Base-by-base conservation (phyloP, 176 grass and related monocot species). In the Zoysia pacifica region DNA sequence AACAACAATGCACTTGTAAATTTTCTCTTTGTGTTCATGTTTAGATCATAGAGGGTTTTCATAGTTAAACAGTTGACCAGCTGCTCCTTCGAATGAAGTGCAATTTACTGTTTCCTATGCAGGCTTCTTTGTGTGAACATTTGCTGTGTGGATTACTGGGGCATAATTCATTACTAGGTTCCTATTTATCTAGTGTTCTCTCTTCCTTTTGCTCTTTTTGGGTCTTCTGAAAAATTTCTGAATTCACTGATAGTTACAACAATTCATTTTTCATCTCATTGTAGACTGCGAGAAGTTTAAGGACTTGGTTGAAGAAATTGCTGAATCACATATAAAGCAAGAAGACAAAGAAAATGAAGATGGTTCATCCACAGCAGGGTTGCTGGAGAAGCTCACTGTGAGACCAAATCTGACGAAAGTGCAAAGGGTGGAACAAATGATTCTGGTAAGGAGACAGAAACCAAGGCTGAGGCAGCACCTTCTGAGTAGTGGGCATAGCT, bases 241-340 rank as follows among this genome's bases (percentile, higher is more conserved):
- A 72, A 65, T 77, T 79, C 80, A 28, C 28, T 28, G 28, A 28
- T 37, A 67, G 74, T 48, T 63, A 80, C 44, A 83, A 40, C 43
- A 47, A 19, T 35, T 53, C 16, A 58, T 13, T 69, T 74, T 56
- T 64, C n/a, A 74, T 81, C 9, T 56, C 28, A n/a, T 51, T 74
- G n/a, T 65, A 94, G 91, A 91, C 11, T 91, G 91, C 72, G 91
- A 89, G 83, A 91, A 88, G 56, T 94, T 94, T 56, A 91, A 60
- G 69, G 91, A 88, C 14, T 70, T 86, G 49, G 76, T 94, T 18
- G 91, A 94, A 1, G 88, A 86, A 39, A 89, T 94, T 62, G 71
- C 83, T 1, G 91, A 91, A n/a, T 84, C 80, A 5, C 66, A 86
- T 42, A 15, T 68, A 16, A 89, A 86, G 72, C 60, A 9, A 0